Percentiles rank a stretch among this genome's conserved stretches.
Conservation (phyloP, 106 monocot species). For the Cymbidium sinense region DNA sequence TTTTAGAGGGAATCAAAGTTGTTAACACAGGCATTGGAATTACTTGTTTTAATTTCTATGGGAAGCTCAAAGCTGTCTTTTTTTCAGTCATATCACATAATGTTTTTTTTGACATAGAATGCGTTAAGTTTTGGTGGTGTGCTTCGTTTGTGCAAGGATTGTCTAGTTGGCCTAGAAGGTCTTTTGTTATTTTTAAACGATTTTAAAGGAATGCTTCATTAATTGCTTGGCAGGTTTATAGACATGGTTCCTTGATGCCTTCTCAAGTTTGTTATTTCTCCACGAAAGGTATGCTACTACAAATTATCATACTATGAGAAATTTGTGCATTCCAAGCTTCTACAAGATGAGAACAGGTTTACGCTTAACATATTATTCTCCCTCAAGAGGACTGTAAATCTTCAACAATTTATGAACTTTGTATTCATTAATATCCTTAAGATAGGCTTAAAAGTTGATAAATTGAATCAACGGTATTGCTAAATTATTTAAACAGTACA, state of each 20-base stretch:
- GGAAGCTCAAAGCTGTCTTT: not conserved
- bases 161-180: not conserved
- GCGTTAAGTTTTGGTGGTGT: not conserved
- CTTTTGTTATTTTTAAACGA: too few relatives aligned
- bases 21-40: too few relatives aligned
- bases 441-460: not conserved
- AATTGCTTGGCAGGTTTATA: constrained; percentile 25
- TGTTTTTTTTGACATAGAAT: not conserved
- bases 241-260: constrained; percentile 24
- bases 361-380: not conserved
- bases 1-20: too few relatives aligned
- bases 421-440: not conserved
- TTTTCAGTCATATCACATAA: not conserved
- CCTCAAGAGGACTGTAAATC: not conserved
- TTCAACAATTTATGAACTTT: not conserved
- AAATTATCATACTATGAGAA: not conserved
- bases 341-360: not conserved
- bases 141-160: not conserved
- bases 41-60: too few relatives aligned
- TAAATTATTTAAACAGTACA: not conserved
- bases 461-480: not conserved
- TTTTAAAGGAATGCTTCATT: not conserved
- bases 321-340: not conserved
- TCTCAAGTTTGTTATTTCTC: constrained; percentile 43
- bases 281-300: constrained; percentile 39